A percentile compares a stretch with the other conserved stretches of the same genome.
Evolutionary conservation across 2,329 filamentous ascomycete species (phyloP).

Genomic region (Geosmithia morbida): DNA sequence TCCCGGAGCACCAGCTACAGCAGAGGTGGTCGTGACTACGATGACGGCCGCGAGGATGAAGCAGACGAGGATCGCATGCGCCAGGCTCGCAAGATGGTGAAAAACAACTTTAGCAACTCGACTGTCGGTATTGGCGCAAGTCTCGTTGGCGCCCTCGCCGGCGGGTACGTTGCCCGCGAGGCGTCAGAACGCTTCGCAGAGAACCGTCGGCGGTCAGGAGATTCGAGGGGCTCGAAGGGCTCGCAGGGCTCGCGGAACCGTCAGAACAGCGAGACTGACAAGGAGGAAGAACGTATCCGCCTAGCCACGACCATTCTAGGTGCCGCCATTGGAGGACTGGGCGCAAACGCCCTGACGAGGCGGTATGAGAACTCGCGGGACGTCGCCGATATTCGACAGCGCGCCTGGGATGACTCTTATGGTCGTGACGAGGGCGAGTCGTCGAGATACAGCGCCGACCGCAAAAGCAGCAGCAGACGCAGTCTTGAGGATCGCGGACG

Average conservation of each 20-base stretch:
- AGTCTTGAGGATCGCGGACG: neutral
- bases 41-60: constrained; percentile 1
- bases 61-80: constrained; percentile 16
- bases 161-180: constrained; percentile 36
- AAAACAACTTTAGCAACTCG: constrained; percentile 32
- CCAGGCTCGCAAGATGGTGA: constrained; percentile 24
- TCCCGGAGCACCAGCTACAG: constrained; percentile 12
- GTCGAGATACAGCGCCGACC: constrained; percentile 9
- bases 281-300: constrained; percentile 13
- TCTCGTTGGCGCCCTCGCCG: constrained; percentile 37
- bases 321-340: constrained; percentile 38
- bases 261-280: constrained; percentile 10
- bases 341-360: constrained; percentile 34
- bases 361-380: constrained; percentile 22
- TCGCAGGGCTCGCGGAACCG: constrained; percentile 4
- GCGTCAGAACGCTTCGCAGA: constrained; percentile 25
- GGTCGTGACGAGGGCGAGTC: constrained; percentile 11
- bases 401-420: constrained; percentile 18
- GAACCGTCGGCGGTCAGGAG: constrained; percentile 11
- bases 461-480: neutral
- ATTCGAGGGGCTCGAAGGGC: neutral
- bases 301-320: constrained; percentile 36
- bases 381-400: constrained; percentile 15
- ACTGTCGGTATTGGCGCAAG: constrained; percentile 33
- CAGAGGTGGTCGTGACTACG: constrained; percentile 3